A percentile compares a stretch with the other conserved stretches of the same genome.
These are phyloP conservation scores for Mucor sp. DNA, from an alignment of 371 early-diverging fungal species.

Conservation along the genomic window DNA sequence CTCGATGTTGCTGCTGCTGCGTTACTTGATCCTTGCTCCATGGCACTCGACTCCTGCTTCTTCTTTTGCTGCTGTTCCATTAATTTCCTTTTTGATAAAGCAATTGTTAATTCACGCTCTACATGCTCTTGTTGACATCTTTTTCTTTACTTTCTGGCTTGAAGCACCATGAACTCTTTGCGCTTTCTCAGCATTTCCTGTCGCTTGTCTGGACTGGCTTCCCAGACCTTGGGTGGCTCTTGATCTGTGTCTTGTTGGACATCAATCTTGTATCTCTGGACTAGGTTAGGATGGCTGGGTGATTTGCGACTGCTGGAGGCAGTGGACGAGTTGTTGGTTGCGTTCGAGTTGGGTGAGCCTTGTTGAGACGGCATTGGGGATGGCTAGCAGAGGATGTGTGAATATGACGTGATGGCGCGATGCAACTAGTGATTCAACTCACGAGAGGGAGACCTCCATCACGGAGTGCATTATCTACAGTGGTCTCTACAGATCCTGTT, in stretches of 20 bases:
- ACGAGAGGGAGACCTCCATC: conserved; percentile 76
- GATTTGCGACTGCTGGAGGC: conserved; percentile 18
- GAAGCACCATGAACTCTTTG: conserved; percentile 88
- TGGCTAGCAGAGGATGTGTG: conserved; percentile 10
- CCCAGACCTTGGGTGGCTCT: conserved; percentile 82
- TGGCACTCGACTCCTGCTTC: not conserved
- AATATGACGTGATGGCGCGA: not conserved
- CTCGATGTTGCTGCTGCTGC: not conserved
- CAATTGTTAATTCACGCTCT: not conserved
- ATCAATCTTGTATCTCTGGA: conserved; percentile 58
- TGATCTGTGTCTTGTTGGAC: conserved; percentile 37
- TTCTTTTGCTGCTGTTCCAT: conserved; percentile 35
- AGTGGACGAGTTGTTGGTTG: not conserved
- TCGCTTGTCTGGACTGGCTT: conserved; percentile 69
- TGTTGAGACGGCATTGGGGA: conserved; percentile 27
- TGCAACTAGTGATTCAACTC: conserved; percentile 6
- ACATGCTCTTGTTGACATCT: not conserved
- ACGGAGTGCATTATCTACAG: conserved; percentile 86
- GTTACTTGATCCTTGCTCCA: not conserved
- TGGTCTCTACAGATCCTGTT: conserved; percentile 86
- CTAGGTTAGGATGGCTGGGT: conserved; percentile 44
- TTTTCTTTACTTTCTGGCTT: conserved; percentile 74
- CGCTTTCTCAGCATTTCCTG: conserved; percentile 76
- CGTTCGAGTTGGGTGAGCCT: conserved; percentile 10
- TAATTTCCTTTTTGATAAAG: conserved; percentile 31